These are phyloP conservation scores for Pezicula carpinea DNA, from an alignment of 2,329 filamentous ascomycete genomes.

Conservation along the genomic window DNA sequence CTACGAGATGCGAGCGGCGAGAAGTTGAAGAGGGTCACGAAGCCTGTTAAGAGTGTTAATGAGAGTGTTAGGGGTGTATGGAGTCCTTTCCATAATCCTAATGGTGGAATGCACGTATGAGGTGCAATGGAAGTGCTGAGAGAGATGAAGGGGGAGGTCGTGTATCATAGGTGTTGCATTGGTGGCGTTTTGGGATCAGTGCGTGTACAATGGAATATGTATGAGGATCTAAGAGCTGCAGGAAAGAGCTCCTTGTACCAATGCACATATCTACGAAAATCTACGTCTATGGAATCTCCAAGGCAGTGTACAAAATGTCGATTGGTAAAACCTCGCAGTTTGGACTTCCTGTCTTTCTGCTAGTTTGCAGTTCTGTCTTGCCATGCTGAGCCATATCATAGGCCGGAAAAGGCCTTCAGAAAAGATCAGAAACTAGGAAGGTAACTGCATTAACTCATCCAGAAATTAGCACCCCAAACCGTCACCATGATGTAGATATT, in stretches of 20 bases:
- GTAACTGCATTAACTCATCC: no score
- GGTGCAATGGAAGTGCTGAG: background rate
- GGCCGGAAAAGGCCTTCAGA: no score
- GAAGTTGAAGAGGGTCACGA: constrained; percentile 60
- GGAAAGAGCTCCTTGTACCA: background rate
- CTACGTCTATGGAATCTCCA: background rate
- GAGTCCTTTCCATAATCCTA: constrained; percentile 58
- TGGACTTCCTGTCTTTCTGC: no score
- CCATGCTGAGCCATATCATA: no score
- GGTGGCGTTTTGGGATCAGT: constrained; percentile 16
- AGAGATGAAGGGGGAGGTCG: background rate
- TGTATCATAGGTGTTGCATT: constrained; percentile 20
- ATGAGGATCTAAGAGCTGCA: background rate
- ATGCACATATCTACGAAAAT: background rate
- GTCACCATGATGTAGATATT: no score
- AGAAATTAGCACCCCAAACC: no score
- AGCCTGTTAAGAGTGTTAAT: constrained; percentile 60
- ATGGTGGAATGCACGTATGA: constrained; percentile 34
- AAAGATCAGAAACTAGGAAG: no score
- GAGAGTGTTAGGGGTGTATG: constrained; percentile 65
- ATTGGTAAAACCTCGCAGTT: no score
- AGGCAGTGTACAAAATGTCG: background rate
- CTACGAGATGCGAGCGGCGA: constrained; percentile 72
- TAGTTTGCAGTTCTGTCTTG: no score
- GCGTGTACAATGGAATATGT: constrained; percentile 1